Conservation (phyloP, 2,329 filamentous ascomycete species). For the Colletotrichum truncatum region DNA sequence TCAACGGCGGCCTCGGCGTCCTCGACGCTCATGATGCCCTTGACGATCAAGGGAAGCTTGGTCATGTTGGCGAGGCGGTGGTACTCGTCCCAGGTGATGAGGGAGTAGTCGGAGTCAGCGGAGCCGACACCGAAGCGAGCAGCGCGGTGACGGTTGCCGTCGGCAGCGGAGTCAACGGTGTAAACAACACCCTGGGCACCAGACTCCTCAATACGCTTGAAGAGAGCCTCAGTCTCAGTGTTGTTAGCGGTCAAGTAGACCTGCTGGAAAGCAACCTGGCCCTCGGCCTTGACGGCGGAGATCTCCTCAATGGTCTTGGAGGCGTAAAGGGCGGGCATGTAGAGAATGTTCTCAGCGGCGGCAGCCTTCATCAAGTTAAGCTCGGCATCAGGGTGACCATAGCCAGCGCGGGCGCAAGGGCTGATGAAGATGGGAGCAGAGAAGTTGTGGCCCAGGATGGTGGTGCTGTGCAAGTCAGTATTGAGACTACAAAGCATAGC, state of each 20-base stretch:
- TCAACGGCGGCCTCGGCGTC: conserved; percentile 46
- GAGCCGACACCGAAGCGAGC: conserved; percentile 48
- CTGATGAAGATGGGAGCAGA: conserved; percentile 64
- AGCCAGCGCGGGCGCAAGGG: conserved; percentile 55
- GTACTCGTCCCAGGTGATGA: conserved; percentile 46
- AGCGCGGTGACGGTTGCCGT: conserved; percentile 50
- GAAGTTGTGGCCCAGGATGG: conserved; percentile 62
- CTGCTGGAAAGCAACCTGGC: conserved; percentile 50
- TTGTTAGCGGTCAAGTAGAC: conserved; percentile 43
- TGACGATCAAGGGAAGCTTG: conserved; percentile 48
- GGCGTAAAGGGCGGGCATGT: conserved; percentile 53
- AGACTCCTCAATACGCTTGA: conserved; percentile 41
- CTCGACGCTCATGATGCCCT: conserved; percentile 48
- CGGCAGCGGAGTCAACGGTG: conserved; percentile 50
- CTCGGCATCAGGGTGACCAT: conserved; percentile 57
- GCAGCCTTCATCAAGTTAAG: conserved; percentile 59
- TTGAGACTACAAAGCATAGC: background rate
- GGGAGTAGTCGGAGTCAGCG: conserved; percentile 34
- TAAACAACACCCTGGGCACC: conserved; percentile 48
- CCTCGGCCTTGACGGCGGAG: conserved; percentile 43
- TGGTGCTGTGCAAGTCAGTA: conserved; percentile 45
- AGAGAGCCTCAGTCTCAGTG: conserved; percentile 41
- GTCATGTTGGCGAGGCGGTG: conserved; percentile 45
- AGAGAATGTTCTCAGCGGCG: conserved; percentile 56
- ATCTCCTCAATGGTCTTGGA: conserved; percentile 47